phyloP scores from a whole-genome alignment of 805 yeast genomes.

The Yarrowia yakushimensis region DNA sequence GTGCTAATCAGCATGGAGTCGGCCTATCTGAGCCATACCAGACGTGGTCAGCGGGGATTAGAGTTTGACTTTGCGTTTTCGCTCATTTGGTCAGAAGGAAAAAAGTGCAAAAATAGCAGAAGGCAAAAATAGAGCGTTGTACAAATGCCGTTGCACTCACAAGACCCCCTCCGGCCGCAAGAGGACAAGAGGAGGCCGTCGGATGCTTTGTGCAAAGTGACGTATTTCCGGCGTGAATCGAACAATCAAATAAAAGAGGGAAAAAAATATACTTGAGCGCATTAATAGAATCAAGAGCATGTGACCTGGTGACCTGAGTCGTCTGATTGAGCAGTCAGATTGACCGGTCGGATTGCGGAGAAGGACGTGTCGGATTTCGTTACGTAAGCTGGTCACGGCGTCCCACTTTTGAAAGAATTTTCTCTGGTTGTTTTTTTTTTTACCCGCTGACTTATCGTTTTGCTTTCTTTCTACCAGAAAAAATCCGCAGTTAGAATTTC shows the following conservation, averaged over 20 bases:
- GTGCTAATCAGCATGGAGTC: constrained; percentile 18
- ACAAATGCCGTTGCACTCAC: constrained; percentile 11
- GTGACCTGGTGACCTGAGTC: too few relatives aligned
- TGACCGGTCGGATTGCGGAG: too few relatives aligned
- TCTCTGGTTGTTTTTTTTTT: background rate
- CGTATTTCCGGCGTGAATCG: too few relatives aligned
- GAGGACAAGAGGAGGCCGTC: too few relatives aligned
- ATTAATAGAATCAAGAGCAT: too few relatives aligned
- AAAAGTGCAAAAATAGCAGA: background rate
- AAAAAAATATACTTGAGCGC: too few relatives aligned
- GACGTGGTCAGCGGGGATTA: background rate
- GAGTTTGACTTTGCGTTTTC: background rate
- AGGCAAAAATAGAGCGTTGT: background rate
- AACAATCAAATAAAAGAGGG: too few relatives aligned
- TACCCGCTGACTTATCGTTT: background rate
- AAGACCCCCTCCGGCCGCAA: background rate
- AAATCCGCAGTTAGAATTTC: constrained; percentile 6
- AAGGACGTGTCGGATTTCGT: too few relatives aligned
- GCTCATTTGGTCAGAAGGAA: background rate
- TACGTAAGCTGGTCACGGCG: too few relatives aligned
- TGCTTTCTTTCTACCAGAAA: background rate
- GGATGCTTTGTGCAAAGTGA: too few relatives aligned
- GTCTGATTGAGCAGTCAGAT: too few relatives aligned
- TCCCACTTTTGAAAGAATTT: background rate
- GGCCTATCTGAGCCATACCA: constrained; percentile 24